Conservation (phyloP, 768 basidiomycete genomes). For the Symmetrospora coprosmae region DNA sequence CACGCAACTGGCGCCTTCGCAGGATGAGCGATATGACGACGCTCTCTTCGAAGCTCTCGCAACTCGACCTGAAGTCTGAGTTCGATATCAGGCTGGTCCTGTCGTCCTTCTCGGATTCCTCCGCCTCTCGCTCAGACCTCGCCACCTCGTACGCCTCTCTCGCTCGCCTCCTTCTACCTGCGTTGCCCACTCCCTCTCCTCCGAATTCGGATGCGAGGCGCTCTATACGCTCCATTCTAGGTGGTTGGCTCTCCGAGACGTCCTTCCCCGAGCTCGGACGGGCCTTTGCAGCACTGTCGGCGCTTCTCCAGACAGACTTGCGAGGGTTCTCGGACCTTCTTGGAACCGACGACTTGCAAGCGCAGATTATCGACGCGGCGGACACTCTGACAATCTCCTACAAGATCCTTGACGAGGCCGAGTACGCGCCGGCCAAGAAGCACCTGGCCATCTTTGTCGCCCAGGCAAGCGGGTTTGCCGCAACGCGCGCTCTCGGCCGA, state of each 20-base stretch:
- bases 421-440: background rate
- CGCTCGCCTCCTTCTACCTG: background rate
- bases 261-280: background rate
- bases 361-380: background rate
- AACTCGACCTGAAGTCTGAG: no score
- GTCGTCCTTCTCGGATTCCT: background rate
- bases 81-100: background rate
- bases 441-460: background rate
- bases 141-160: slow-evolving; percentile 1
- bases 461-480: background rate
- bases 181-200: background rate
- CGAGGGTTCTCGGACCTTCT: background rate
- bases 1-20: no score
- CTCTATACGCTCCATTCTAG: background rate
- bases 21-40: no score
- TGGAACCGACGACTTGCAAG: background rate
- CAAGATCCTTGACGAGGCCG: background rate
- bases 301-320: background rate
- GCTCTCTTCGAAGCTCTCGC: no score
- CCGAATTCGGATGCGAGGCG: background rate
- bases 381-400: background rate
- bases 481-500: background rate
- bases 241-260: background rate
- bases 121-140: background rate
- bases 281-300: slow-evolving; percentile 7